Base-by-base conservation (phyloP, 2,329 filamentous ascomycete species). In the Metarhizium anisopliae region DNA sequence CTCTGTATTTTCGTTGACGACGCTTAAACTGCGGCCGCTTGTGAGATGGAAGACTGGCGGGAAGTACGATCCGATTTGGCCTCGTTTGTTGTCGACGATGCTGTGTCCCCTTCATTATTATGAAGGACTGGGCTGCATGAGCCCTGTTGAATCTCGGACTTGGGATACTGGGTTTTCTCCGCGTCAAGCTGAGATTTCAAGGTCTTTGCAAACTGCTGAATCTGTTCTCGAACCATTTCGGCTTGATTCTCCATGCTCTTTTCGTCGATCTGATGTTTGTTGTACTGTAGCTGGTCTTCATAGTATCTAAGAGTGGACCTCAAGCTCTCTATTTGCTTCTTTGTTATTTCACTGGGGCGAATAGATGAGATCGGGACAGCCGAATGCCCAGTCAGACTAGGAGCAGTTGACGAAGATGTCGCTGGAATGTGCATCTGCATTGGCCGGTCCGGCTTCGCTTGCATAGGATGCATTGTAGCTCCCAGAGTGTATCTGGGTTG, bases 181-280 rank as follows among this genome's bases (percentile, higher is more conserved):
- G 72, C 73, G 16, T 69, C 69, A 3, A 76, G 62, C 59, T 83
- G 78, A 16, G 64, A 64, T 47, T 75, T 67, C 40, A 76, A 67
- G 20, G 72, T 73, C 32, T 67, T 67, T 61, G 82, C 78, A 56
- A 84, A 82, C 47, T 76, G 70, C 30, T 70, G 66, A 55, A 84
- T 77, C 36, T 75, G 74, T 25, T 71, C 66, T n/a, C 71, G 68
- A 56, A 81, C 64, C 40, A 70, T 64, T 40, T 70, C 63, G 3
- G 70, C 74, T 47, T 75, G 73, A 30, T 68, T 62, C 58, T 77
- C 72, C 65, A 82, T 76, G 38, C 73, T 68, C 58, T 72, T 74
- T 60, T 81, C 80, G 56, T 85, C 82, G 59, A 85, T 82, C 60
- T 85, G 82, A 59, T 85, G 80, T 60, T 76, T 78, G 63, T 85